Evolutionary conservation across 495 filamentous ascomycete species (phyloP), one percentile per base, ranked within the genome.

Genomic region (Annulohypoxylon stygium): DNA sequence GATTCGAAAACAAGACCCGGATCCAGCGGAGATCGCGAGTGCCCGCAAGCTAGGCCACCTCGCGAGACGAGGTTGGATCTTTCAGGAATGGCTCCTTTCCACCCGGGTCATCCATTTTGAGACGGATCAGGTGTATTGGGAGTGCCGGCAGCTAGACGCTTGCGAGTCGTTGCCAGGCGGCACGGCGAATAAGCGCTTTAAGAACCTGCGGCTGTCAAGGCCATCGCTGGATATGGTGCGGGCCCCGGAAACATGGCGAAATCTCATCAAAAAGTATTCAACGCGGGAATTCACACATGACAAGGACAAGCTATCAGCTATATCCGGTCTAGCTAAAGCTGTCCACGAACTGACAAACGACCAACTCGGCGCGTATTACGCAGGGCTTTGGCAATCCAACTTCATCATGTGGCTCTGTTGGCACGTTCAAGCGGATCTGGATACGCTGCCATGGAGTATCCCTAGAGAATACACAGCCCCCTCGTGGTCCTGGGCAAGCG

Each of bases 401-500:
- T 26, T 54, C 26, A 33, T 20, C 0, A 9, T 11, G 12, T 54
- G 50, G 50, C 50, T 54, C 16, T 25, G 50, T 11, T 54, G 50
- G 50, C 30, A 54, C 0, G 23, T n/a, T 7, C 39, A 14, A 1
- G 11, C 14, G 39, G 39, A 43, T 20, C 37, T 12, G 8, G 37
- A 39, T 2, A 16, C 26, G 12, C 9, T 30, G 14, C 20, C 20
- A 1, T 23, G 10, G 26, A 33, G 23, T 2, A 23, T n/a, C 4
- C 50, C 50, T 1, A n/a, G 2, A 3, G 18, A 54, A 8, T 54
- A 30, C 23, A 12, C n/a, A 7, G 50, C 50, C 11, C 50, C 26
- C 10, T 54, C 50, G 7, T 54, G 50, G 50, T 54, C 50, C 14
- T 54, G 50, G 50, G 50, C 50, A 12, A 26, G 50, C 30, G 23